phyloP scores from a whole-genome alignment of 2,329 filamentous ascomycete species.

The Microascus cirrosus region DNA sequence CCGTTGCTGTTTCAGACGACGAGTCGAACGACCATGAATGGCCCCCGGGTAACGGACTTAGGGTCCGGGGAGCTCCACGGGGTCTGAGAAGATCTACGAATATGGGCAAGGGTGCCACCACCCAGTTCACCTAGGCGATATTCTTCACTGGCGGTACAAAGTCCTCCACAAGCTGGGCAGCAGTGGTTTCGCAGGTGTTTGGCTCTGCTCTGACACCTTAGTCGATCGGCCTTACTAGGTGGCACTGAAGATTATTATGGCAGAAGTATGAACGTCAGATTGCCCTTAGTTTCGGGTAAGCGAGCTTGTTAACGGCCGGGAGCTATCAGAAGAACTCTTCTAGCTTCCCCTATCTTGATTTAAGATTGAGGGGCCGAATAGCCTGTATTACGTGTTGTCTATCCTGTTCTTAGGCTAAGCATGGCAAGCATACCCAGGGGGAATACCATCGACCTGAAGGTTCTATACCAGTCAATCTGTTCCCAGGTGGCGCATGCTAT shows the following conservation, averaged over 20 bases:
- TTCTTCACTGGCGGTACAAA: too few species aligned
- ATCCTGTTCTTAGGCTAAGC: too few species aligned
- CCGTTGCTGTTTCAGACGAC: too few species aligned
- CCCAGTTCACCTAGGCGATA: conserved; percentile 27
- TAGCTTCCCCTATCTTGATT: background rate
- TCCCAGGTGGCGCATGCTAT: too few species aligned
- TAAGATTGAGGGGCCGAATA: background rate
- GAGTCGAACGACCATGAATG: too few species aligned
- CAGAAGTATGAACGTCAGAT: background rate
- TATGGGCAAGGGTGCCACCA: conserved; percentile 28
- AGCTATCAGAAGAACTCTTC: background rate
- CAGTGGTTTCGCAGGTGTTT: conserved; percentile 31
- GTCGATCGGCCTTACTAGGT: conserved; percentile 6
- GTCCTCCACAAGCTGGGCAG: conserved; percentile 28
- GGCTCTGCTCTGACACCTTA: conserved; percentile 20
- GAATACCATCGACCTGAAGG: too few species aligned
- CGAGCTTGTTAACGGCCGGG: background rate
- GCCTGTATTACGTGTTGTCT: background rate
- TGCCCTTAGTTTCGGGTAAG: background rate
- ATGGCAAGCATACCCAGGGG: too few species aligned
- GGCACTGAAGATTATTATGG: background rate
- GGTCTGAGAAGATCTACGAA: conserved; percentile 7
- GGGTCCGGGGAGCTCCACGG: too few species aligned
- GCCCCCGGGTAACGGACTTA: background rate
- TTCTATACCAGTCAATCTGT: too few species aligned